Evolutionary conservation across 768 basidiomycete genomes (phyloP).

Genomic region (Russula sp.): DNA sequence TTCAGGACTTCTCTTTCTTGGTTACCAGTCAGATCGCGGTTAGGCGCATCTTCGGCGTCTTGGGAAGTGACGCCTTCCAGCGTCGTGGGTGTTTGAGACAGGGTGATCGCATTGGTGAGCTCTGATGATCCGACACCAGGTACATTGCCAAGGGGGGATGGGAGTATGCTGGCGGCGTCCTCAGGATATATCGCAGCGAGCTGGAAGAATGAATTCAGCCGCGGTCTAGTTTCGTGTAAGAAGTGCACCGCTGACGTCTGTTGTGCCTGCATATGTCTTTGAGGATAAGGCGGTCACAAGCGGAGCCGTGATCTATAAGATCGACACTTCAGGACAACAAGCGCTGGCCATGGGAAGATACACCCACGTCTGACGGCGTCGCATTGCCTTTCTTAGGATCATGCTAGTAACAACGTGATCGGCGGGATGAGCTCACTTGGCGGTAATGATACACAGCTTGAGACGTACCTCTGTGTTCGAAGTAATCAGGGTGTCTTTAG

Average conservation of each 20-base stretch:
- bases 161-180: neutral
- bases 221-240: neutral
- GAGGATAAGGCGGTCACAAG: neutral
- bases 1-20: neutral
- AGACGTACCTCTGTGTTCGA: constrained; percentile 1
- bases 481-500: constrained; percentile 3
- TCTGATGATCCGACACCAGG: neutral
- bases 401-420: neutral
- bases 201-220: constrained; percentile 5
- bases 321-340: neutral
- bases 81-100: neutral
- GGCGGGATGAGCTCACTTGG: neutral
- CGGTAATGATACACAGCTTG: neutral
- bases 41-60: neutral
- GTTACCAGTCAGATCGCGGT: neutral
- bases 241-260: constrained; percentile 10
- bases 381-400: neutral
- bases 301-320: neutral
- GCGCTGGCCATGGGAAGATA: neutral
- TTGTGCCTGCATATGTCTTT: constrained; percentile 4
- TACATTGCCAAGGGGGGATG: neutral
- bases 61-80: neutral
- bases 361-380: constrained; percentile 3
- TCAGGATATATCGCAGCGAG: neutral
- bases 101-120: neutral